Evolutionary conservation across 257 asterid species (phyloP).

Genomic region (Cynanchum wilfordii): DNA sequence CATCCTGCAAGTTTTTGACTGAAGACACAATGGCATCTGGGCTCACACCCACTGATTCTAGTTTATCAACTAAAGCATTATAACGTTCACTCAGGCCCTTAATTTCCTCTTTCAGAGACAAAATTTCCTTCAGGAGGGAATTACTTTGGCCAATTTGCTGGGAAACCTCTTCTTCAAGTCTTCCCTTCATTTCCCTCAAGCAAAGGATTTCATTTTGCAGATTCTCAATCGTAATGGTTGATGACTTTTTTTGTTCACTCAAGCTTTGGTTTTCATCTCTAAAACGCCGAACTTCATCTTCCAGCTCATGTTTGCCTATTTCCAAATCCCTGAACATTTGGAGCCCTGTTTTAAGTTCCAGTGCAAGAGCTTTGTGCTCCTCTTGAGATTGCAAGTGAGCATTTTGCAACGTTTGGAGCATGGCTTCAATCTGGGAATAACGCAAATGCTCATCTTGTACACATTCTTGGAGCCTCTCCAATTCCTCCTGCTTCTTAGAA

Average conservation of each 20-base stretch:
- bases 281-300: constrained; percentile 52
- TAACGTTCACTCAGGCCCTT: constrained; percentile 52
- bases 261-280: constrained; percentile 52
- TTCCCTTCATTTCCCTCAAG: constrained; percentile 64
- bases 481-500: constrained; percentile 55
- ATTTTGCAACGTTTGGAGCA: constrained; percentile 48
- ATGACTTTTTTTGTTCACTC: constrained; percentile 39
- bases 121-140: constrained; percentile 58
- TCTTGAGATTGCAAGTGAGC: constrained; percentile 64
- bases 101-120: constrained; percentile 63
- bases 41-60: constrained; percentile 53
- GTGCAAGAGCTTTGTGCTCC: constrained; percentile 55
- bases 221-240: constrained; percentile 50
- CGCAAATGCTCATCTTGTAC: constrained; percentile 49
- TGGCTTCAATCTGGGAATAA: constrained; percentile 53
- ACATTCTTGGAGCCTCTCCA: constrained; percentile 62
- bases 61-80: constrained; percentile 54
- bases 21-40: constrained; percentile 46
- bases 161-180: constrained; percentile 66
- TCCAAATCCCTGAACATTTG: constrained; percentile 59
- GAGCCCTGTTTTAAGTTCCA: constrained; percentile 56
- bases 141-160: constrained; percentile 43
- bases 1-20: constrained; percentile 50
- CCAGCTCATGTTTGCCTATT: constrained; percentile 47
- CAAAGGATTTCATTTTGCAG: constrained; percentile 56